A percentile compares a stretch with the other conserved stretches of the same genome.
These are phyloP conservation scores for Pyrenophora teres DNA, from an alignment of 2,329 filamentous ascomycete genomes.

Conservation along the genomic window DNA sequence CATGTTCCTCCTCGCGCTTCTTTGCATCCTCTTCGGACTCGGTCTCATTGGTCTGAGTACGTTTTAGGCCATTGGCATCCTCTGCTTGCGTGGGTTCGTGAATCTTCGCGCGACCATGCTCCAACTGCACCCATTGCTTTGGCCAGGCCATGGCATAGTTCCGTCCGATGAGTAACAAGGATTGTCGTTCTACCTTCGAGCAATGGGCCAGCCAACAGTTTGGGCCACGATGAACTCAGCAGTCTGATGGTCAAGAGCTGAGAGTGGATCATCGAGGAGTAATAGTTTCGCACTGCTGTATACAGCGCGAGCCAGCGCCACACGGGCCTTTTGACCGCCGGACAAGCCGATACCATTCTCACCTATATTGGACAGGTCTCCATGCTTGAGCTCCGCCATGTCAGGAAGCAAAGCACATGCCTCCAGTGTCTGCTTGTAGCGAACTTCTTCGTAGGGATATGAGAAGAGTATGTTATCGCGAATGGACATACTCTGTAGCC, in stretches of 20 bases:
- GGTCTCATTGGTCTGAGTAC: conserved; percentile 45
- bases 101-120: conserved; percentile 59
- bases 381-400: conserved; percentile 65
- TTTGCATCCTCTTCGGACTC: conserved; percentile 44
- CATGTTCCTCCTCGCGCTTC: conserved; percentile 45
- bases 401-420: conserved; percentile 66
- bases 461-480: conserved; percentile 71
- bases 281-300: conserved; percentile 62
- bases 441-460: conserved; percentile 68
- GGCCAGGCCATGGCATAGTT: conserved; percentile 74
- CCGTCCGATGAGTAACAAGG: conserved; percentile 68
- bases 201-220: conserved; percentile 61
- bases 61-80: conserved; percentile 50
- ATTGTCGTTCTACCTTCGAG: conserved; percentile 60
- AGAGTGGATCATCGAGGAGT: conserved; percentile 64
- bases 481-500: conserved; percentile 72
- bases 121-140: conserved; percentile 74
- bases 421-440: conserved; percentile 71
- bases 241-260: conserved; percentile 67
- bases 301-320: conserved; percentile 64
- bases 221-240: conserved; percentile 63
- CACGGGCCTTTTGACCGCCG: conserved; percentile 64
- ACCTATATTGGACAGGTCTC: conserved; percentile 65
- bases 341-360: conserved; percentile 66
- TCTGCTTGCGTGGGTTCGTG: conserved; percentile 52